These are phyloP conservation scores for Penicillium salamii DNA, from an alignment of 495 filamentous ascomycete genomes.

Conservation along the genomic window DNA sequence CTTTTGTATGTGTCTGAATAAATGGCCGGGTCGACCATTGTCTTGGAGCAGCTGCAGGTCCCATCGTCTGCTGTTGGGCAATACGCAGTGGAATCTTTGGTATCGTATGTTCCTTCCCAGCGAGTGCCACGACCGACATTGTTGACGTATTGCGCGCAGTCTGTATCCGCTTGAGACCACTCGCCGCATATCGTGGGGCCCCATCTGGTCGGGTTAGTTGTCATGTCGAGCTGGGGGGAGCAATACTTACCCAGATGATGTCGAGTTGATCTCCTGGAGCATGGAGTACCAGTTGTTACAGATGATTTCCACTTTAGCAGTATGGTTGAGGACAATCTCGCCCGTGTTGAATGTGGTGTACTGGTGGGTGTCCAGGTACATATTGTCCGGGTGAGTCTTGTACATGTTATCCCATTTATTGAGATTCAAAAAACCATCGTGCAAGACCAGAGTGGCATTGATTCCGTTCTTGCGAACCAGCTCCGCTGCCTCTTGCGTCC, in stretches of 20 bases:
- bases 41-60: constrained; percentile 67
- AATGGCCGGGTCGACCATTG: constrained; percentile 66
- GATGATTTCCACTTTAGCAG: constrained; percentile 74
- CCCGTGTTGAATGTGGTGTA: constrained; percentile 84
- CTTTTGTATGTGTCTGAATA: constrained; percentile 78
- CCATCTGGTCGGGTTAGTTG: constrained; percentile 50
- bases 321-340: constrained; percentile 71
- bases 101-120: constrained; percentile 80
- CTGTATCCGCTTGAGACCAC: constrained; percentile 97
- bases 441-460: constrained; percentile 64
- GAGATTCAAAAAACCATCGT: constrained; percentile 81
- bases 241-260: constrained; percentile 58
- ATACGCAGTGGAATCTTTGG: constrained; percentile 57
- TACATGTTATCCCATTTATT: constrained; percentile 75
- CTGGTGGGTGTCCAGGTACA: constrained; percentile 91
- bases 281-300: constrained; percentile 84
- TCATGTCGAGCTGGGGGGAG: too few species aligned
- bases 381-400: constrained; percentile 40
- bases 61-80: constrained; percentile 63
- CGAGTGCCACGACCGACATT: constrained; percentile 84
- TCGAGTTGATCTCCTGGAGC: constrained; percentile 65
- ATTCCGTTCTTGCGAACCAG: constrained; percentile 70
- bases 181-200: constrained; percentile 97
- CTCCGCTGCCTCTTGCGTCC: constrained; percentile 63
- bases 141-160: constrained; percentile 85